Conservation (phyloP, 257 asterid species). For the Solanum paucissectum region DNA sequence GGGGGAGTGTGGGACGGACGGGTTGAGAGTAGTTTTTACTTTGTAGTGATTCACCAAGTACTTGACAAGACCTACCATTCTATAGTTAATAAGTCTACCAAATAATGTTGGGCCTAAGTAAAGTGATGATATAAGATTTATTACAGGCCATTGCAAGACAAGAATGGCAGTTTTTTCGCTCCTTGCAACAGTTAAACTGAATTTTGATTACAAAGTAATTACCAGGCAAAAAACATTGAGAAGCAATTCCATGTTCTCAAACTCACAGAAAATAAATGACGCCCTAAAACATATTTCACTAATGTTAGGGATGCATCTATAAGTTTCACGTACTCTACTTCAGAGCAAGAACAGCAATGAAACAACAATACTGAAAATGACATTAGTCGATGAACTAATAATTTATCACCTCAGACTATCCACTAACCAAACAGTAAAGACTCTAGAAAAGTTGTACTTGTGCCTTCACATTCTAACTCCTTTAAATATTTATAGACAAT, state of each 20-base stretch:
- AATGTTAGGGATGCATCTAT: neutral
- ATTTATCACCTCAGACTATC: neutral
- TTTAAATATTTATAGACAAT: neutral
- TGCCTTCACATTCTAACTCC: neutral
- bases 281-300: neutral
- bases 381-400: neutral
- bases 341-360: neutral
- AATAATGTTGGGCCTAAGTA: neutral
- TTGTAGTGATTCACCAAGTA: neutral
- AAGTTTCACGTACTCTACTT: neutral
- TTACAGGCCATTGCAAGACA: neutral
- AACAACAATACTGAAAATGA: neutral
- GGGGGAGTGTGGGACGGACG: neutral
- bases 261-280: neutral
- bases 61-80: neutral
- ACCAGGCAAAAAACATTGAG: neutral
- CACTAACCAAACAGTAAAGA: neutral
- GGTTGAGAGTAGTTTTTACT: neutral
- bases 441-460: neutral
- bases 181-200: neutral
- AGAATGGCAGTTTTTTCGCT: neutral
- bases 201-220: neutral
- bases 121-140: neutral
- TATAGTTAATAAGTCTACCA: neutral
- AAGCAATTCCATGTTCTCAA: neutral